Evolutionary conservation across 2,329 filamentous ascomycete genomes (phyloP).

Genomic region (Pseudogymnoascus sp.): DNA sequence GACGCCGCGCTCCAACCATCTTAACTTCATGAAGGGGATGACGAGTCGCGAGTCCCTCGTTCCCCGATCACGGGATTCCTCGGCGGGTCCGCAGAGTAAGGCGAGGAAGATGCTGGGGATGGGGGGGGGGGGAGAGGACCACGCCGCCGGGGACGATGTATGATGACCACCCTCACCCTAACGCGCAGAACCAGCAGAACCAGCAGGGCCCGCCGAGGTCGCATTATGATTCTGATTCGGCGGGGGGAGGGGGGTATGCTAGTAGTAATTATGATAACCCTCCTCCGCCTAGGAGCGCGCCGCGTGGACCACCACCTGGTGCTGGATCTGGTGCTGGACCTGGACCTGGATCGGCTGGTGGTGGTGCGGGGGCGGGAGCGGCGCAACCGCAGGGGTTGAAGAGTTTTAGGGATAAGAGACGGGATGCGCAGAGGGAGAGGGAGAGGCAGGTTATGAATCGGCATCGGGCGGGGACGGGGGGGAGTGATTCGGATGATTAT

Average conservation of each 20-base stretch:
- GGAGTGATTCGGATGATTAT: not conserved
- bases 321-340: too few relatives aligned
- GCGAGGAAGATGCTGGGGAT: conserved; percentile 55
- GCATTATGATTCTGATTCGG: not conserved
- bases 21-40: conserved; percentile 58
- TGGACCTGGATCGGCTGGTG: too few relatives aligned
- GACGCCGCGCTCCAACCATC: conserved; percentile 35
- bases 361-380: too few relatives aligned
- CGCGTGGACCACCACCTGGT: too few relatives aligned
- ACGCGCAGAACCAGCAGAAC: not conserved
- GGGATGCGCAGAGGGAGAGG: conserved; percentile 26
- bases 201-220: not conserved
- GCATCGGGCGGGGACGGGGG: conserved; percentile 17
- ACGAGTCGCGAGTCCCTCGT: conserved; percentile 59
- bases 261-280: conserved; percentile 23
- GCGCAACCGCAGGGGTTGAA: conserved; percentile 18
- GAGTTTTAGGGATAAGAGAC: conserved; percentile 25
- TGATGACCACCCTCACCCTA: conserved; percentile 17
- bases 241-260: conserved; percentile 13
- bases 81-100: conserved; percentile 42
- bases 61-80: conserved; percentile 30
- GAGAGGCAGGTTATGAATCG: conserved; percentile 24
- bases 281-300: conserved; percentile 10
- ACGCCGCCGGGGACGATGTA: conserved; percentile 31
- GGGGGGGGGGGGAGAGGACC: conserved; percentile 36